Percentiles rank a stretch among this genome's conserved stretches.
phyloP scores from a whole-genome alignment of 2,329 filamentous ascomycete species.

The Xylariaceae sp. region DNA sequence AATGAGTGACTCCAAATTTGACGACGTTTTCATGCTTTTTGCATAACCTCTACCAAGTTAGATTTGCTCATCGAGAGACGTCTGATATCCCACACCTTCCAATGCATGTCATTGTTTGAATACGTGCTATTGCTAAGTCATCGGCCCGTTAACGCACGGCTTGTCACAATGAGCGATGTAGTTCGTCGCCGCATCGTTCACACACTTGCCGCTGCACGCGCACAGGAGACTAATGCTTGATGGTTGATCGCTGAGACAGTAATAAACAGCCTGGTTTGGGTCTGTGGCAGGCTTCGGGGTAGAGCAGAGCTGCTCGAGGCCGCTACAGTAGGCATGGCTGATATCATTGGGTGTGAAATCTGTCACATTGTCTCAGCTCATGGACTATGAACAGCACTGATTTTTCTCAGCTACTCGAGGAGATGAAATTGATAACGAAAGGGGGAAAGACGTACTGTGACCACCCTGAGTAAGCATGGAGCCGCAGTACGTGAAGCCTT shows the following conservation, averaged over 20 bases:
- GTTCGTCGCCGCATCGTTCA: constrained; percentile 25
- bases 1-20: too few relatives aligned
- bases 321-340: constrained; percentile 26
- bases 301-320: constrained; percentile 21
- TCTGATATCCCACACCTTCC: too few relatives aligned
- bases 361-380: constrained; percentile 9
- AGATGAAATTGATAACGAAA: background rate
- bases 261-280: constrained; percentile 24
- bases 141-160: constrained; percentile 25
- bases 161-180: constrained; percentile 28
- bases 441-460: constrained; percentile 22
- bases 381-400: too few relatives aligned
- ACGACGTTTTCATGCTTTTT: too few relatives aligned
- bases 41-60: too few relatives aligned
- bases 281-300: constrained; percentile 23
- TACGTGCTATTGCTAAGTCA: too few relatives aligned
- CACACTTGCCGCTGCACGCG: constrained; percentile 25
- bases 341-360: constrained; percentile 23
- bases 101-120: too few relatives aligned
- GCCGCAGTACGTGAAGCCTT: constrained; percentile 30
- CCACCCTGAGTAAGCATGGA: constrained; percentile 23
- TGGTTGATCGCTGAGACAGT: constrained; percentile 28
- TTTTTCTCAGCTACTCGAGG: too few relatives aligned
- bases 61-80: too few relatives aligned
- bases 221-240: constrained; percentile 25